A percentile compares a stretch with the other conserved stretches of the same genome.
Conservation (phyloP, 2,329 filamentous ascomycete species). For the Sporothrix sp. region DNA sequence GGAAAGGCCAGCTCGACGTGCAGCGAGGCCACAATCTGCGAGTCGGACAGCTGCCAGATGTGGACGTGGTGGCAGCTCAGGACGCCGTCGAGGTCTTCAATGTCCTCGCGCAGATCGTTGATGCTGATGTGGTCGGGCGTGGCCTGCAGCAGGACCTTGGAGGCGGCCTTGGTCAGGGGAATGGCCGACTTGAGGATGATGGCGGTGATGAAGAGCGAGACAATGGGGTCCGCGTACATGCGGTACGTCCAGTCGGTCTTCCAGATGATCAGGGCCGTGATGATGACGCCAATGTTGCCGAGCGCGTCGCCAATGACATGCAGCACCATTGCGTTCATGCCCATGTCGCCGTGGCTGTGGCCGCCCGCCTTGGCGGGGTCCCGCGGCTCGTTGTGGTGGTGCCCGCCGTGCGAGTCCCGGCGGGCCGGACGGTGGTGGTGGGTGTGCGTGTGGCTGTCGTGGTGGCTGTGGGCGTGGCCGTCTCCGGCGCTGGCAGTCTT, state of each 20-base stretch:
- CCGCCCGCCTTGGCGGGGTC: slow-evolving; percentile 62
- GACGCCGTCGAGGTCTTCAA: slow-evolving; percentile 73
- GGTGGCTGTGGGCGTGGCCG: slow-evolving; percentile 22
- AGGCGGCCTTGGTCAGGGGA: slow-evolving; percentile 68
- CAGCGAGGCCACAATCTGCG: slow-evolving; percentile 84
- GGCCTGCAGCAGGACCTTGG: slow-evolving; percentile 85
- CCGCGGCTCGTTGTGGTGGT: slow-evolving; percentile 71
- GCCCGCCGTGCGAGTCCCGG: slow-evolving; percentile 53
- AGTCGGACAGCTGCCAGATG: slow-evolving; percentile 95
- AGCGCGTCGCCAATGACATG: slow-evolving; percentile 75
- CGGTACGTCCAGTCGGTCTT: slow-evolving; percentile 71
- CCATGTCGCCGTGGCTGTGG: slow-evolving; percentile 80
- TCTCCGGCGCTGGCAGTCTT: slow-evolving; percentile 18
- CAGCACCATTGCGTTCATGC: slow-evolving; percentile 80
- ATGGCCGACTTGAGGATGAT: slow-evolving; percentile 66
- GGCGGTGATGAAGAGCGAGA: slow-evolving; percentile 87
- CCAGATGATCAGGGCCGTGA: slow-evolving; percentile 82
- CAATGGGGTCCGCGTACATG: slow-evolving; percentile 80
- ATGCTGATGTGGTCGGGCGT: slow-evolving; percentile 82
- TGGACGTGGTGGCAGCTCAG: slow-evolving; percentile 91
- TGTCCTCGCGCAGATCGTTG: slow-evolving; percentile 86
- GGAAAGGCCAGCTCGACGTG: slow-evolving; percentile 90
- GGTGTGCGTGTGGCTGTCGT: slow-evolving; percentile 22
- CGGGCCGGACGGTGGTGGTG: slow-evolving; percentile 23
- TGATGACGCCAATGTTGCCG: slow-evolving; percentile 78